Evolutionary conservation across 108 stramenopile genomes (phyloP).

Genomic region (Aureococcus anophagefferens): DNA sequence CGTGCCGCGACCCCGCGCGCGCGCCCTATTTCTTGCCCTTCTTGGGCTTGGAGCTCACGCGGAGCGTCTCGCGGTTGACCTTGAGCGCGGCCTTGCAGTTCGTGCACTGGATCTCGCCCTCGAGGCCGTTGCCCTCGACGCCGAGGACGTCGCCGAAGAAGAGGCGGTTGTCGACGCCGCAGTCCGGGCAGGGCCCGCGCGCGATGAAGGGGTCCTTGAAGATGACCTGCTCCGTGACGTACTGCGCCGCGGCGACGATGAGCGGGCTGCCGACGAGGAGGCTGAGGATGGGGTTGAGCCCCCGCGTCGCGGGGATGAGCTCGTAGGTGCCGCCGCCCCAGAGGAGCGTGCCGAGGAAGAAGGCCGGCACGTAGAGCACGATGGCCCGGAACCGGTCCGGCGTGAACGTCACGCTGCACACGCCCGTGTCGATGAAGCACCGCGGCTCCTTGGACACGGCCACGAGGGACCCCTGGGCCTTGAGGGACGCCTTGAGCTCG

Average conservation of each 20-base stretch:
- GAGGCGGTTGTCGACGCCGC: slow-evolving; percentile 65
- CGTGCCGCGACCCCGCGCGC: too few species aligned
- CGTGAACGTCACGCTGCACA: slow-evolving; percentile 76
- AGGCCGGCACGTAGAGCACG: slow-evolving; percentile 75
- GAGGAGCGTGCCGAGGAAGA: slow-evolving; percentile 41
- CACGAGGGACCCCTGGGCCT: slow-evolving; percentile 70
- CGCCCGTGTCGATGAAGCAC: slow-evolving; percentile 54
- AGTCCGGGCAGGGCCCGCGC: slow-evolving; percentile 83
- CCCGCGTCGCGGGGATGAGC: slow-evolving; percentile 46
- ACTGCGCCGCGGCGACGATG: slow-evolving; percentile 51
- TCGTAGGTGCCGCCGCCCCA: slow-evolving; percentile 67
- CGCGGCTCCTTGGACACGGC: slow-evolving; percentile 1
- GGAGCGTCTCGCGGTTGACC: slow-evolving; percentile 64
- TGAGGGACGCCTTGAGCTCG: slow-evolving; percentile 61
- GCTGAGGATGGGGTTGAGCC: slow-evolving; percentile 66
- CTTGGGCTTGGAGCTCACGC: slow-evolving; percentile 76
- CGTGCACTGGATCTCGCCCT: slow-evolving; percentile 62
- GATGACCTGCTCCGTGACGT: slow-evolving; percentile 57
- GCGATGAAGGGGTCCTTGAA: slow-evolving; percentile 66
- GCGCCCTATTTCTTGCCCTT: slow-evolving; percentile 27
- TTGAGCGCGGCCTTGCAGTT: slow-evolving; percentile 73
- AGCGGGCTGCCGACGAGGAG: slow-evolving; percentile 58
- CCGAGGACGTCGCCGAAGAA: slow-evolving; percentile 88
- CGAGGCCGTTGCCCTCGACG: slow-evolving; percentile 69
- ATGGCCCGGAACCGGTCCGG: slow-evolving; percentile 73